Base-by-base conservation (phyloP, 2,329 filamentous ascomycete genomes). In the Alternaria brassicae region DNA sequence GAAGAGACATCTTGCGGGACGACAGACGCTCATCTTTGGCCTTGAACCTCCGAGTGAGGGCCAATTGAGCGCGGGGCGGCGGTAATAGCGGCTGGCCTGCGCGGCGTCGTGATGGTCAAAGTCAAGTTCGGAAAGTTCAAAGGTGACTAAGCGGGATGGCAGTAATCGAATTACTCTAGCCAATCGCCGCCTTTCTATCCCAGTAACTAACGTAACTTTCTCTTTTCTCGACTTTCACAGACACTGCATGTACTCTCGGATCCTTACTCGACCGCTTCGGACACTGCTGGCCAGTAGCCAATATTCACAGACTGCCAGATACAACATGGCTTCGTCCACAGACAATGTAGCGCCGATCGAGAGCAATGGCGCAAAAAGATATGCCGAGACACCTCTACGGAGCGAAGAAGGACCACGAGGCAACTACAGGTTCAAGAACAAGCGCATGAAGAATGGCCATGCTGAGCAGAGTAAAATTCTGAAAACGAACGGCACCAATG, bases 361-460 rank as follows among this genome's bases (percentile, higher is more conserved):
- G 61, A 72, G 63, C 62, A 72, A 73, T 51, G 72, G 71, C 75
- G 68, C 66, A 51, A 76, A 77, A 64, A 68, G 73, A 67, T 63
- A 67, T 61, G 70, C 68, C 9, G 70, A 76, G 56, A 76, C 72
- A 6, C 73, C 72, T 15, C 60, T 75, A 44, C 64, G 73, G 45
- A 74, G 65, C 58, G 70, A 76, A 56, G 73, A 77, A 69, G 67
- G 51, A 54, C 65, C 72, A 67, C 68, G 74, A 44, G 75, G 74
- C 28, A 76, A 67, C 53, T 77, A 76, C 56, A 66, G 73, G 40
- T 77, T 77, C 72, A 79, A 81, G 69, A 82, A 77, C 63, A 82
- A 83, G 74, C 81, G 81, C 72, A 79, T 81, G 70, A 81, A 81
- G 71, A 80, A 80, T 36, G 72, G 73, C 6, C 74, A 77, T 54